Evolutionary conservation across 768 basidiomycete genomes (phyloP).

Genomic region (Albatrellus ellisii): DNA sequence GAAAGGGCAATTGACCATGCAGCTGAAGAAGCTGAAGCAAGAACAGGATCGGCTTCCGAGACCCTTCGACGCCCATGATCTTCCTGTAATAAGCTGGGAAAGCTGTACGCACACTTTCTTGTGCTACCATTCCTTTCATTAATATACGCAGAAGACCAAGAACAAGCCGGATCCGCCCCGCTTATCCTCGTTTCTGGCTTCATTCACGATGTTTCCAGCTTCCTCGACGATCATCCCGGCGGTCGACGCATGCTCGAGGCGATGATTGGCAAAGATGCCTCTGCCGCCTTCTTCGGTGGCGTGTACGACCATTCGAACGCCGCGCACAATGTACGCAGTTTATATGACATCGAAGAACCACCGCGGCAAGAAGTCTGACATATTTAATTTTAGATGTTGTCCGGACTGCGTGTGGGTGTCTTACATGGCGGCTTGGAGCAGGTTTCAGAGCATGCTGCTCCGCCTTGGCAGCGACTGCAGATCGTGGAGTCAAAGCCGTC

Average conservation of each 20-base stretch:
- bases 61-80: slow-evolving; percentile 41
- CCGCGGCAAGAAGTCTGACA: neutral
- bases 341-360: neutral
- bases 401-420: slow-evolving; percentile 68
- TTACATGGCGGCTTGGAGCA: slow-evolving; percentile 52
- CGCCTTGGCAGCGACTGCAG: slow-evolving; percentile 2
- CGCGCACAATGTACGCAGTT: slow-evolving; percentile 48
- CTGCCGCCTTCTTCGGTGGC: slow-evolving; percentile 77
- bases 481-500: slow-evolving; percentile 1
- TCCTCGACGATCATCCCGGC: slow-evolving; percentile 71
- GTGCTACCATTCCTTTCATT: slow-evolving; percentile 16
- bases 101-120: slow-evolving; percentile 37
- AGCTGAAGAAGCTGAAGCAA: slow-evolving; percentile 57
- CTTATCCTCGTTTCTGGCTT: slow-evolving; percentile 74
- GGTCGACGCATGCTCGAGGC: slow-evolving; percentile 44
- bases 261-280: slow-evolving; percentile 71
- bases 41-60: slow-evolving; percentile 50
- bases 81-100: slow-evolving; percentile 77
- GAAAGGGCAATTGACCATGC: slow-evolving; percentile 75
- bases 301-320: slow-evolving; percentile 75
- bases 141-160: too few species aligned
- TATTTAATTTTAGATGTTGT: slow-evolving; percentile 30
- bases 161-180: slow-evolving; percentile 48
- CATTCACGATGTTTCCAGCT: slow-evolving; percentile 72
- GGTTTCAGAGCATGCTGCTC: slow-evolving; percentile 16